Conservation (phyloP, 192 early-diverging fungal species). For the Backusella westeae region DNA sequence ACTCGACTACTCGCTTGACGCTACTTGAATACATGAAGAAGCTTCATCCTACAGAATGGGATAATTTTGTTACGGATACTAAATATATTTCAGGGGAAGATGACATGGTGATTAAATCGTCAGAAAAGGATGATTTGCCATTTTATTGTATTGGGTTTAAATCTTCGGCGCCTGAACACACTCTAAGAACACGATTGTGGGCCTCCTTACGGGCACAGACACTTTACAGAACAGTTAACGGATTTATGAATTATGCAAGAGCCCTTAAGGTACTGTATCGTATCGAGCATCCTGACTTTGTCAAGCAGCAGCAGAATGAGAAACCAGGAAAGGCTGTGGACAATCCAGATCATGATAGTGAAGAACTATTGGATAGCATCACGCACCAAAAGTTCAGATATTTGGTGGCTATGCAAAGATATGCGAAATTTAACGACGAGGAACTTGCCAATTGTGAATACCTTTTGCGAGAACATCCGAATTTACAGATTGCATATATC, state of each 20-base stretch:
- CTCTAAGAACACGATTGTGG: conserved; percentile 70
- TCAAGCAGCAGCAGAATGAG: neutral
- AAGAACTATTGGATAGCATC: conserved; percentile 56
- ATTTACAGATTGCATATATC: conserved; percentile 67
- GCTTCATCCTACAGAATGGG: conserved; percentile 66
- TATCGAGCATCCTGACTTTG: conserved; percentile 64
- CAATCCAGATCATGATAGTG: conserved; percentile 3
- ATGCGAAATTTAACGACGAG: conserved; percentile 62
- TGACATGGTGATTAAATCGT: neutral
- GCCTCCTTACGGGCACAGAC: conserved; percentile 72
- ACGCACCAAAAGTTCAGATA: conserved; percentile 68
- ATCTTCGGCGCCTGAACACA: conserved; percentile 64
- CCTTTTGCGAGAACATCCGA: conserved; percentile 58
- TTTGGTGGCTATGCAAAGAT: conserved; percentile 73
- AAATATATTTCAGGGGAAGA: conserved; percentile 62
- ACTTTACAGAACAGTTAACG: conserved; percentile 68
- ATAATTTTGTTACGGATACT: conserved; percentile 76
- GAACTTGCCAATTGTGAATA: conserved; percentile 64
- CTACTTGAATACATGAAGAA: conserved; percentile 67
- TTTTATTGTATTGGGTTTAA: conserved; percentile 70
- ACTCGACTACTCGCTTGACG: conserved; percentile 63
- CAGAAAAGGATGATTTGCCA: conserved; percentile 60
- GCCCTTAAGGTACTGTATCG: conserved; percentile 66
- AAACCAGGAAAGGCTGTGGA: neutral
- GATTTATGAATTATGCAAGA: conserved; percentile 73